phyloP scores from a whole-genome alignment of 2,329 filamentous ascomycete genomes.

The Xylaria multiplex region DNA sequence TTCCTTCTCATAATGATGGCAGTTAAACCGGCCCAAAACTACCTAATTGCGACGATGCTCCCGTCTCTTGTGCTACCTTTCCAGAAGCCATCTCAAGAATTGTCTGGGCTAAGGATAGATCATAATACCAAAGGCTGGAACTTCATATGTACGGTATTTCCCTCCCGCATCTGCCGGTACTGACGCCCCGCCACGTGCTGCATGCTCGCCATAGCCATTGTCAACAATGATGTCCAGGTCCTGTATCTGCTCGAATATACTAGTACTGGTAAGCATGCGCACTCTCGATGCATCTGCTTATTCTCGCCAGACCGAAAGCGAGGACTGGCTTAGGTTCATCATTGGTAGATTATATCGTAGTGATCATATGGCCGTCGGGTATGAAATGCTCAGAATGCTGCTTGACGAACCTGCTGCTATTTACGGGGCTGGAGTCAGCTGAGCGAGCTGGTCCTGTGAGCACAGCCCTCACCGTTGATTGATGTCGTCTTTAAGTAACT shows the following conservation, averaged over 20 bases:
- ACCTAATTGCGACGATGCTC: not conserved
- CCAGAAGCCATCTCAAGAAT: not conserved
- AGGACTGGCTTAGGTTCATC: not conserved
- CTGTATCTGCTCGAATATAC: not conserved
- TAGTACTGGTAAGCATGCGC: not conserved
- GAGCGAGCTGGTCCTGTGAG: constrained; percentile 16
- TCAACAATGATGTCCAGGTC: not conserved
- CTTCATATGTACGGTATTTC: constrained; percentile 21
- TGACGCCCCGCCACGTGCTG: constrained; percentile 22
- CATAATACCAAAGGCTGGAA: constrained; percentile 1
- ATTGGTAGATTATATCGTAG: not conserved
- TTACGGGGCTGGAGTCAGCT: constrained; percentile 28
- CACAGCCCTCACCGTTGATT: constrained; percentile 16
- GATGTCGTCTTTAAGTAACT: constrained; percentile 12
- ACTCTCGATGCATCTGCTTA: not conserved
- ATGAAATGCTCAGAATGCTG: not conserved
- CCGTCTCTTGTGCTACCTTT: constrained; percentile 1
- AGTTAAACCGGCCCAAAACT: not conserved
- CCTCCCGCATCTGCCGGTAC: constrained; percentile 30
- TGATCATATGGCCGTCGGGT: not conserved
- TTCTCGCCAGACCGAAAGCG: not conserved
- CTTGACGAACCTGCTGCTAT: constrained; percentile 10
- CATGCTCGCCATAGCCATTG: not conserved
- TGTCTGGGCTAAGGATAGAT: constrained; percentile 1
- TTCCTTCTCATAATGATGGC: not conserved